phyloP scores from a whole-genome alignment of 441 rosid species.

The Capsella rubella region DNA sequence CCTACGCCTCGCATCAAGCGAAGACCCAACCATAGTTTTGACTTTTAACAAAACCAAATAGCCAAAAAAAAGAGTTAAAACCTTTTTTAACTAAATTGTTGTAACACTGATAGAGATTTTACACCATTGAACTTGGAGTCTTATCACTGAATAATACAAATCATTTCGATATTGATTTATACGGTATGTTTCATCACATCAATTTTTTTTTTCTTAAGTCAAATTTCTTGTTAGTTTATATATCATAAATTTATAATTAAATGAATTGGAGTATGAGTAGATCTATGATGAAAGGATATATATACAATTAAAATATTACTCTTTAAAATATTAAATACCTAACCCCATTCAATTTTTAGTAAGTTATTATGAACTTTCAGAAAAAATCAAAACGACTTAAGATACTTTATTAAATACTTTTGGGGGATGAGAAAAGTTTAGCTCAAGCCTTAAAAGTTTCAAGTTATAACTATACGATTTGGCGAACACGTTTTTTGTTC shows the following conservation, averaged over 20 bases:
- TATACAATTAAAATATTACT: background rate
- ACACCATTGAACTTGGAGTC: slow-evolving; percentile 35
- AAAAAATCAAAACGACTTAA: background rate
- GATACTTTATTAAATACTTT: too few species aligned
- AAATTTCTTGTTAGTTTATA: background rate
- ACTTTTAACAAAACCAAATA: slow-evolving; percentile 37
- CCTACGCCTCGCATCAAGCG: slow-evolving; percentile 46
- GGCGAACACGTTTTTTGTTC: background rate
- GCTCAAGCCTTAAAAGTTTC: background rate
- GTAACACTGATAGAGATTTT: slow-evolving; percentile 25
- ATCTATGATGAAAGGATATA: background rate
- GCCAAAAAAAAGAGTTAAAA: background rate
- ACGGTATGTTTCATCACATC: slow-evolving; percentile 7
- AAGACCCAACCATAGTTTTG: slow-evolving; percentile 45
- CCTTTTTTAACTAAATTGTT: slow-evolving; percentile 21
- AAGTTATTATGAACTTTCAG: too few species aligned
- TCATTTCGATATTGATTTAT: slow-evolving; percentile 20
- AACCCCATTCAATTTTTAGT: background rate
- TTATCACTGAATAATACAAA: slow-evolving; percentile 26
- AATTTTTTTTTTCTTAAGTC: background rate
- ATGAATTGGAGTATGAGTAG: background rate
- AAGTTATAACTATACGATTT: background rate
- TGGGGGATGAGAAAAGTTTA: background rate
- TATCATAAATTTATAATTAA: background rate
- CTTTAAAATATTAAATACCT: background rate